phyloP scores from a whole-genome alignment of 768 basidiomycete genomes.

The Wakefieldia striispora region DNA sequence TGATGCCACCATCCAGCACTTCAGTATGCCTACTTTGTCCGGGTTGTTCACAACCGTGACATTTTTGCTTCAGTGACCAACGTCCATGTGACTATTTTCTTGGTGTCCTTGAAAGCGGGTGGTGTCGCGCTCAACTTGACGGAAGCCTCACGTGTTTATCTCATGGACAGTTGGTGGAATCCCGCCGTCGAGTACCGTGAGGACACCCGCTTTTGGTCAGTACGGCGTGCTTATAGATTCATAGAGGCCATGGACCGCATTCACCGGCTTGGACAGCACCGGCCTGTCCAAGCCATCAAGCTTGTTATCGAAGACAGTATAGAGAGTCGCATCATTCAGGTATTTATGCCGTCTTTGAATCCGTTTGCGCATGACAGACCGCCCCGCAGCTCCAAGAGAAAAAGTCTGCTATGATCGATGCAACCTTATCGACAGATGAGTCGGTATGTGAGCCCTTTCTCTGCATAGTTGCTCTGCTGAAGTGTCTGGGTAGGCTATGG shows the following conservation, averaged over 20 bases:
- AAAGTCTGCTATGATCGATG: slow-evolving; percentile 93
- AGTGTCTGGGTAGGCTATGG: slow-evolving; percentile 68
- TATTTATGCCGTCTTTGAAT: slow-evolving; percentile 26
- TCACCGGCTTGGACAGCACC: slow-evolving; percentile 91
- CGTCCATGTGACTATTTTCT: slow-evolving; percentile 93
- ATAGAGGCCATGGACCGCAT: slow-evolving; percentile 97
- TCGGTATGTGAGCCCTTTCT: slow-evolving; percentile 45
- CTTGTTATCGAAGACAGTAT: slow-evolving; percentile 95
- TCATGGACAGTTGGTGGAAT: slow-evolving; percentile 99
- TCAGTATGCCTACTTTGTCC: slow-evolving; percentile 55
- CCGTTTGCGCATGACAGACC: background rate
- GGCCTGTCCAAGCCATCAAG: slow-evolving; percentile 92
- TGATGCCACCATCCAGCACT: slow-evolving; percentile 92
- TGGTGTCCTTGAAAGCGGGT: slow-evolving; percentile 94
- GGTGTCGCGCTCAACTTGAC: slow-evolving; percentile 90
- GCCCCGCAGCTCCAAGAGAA: slow-evolving; percentile 80
- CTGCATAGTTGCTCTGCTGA: slow-evolving; percentile 9
- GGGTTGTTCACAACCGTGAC: background rate
- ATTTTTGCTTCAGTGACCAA: slow-evolving; percentile 67
- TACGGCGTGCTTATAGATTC: slow-evolving; percentile 1
- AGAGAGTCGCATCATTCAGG: slow-evolving; percentile 91
- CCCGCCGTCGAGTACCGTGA: slow-evolving; percentile 89
- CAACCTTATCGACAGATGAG: slow-evolving; percentile 79
- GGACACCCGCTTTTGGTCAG: slow-evolving; percentile 27
- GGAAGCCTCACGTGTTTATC: slow-evolving; percentile 88